Base-by-base conservation (phyloP, 345 rosid species). In the Excoecaria cochinchinensis region DNA sequence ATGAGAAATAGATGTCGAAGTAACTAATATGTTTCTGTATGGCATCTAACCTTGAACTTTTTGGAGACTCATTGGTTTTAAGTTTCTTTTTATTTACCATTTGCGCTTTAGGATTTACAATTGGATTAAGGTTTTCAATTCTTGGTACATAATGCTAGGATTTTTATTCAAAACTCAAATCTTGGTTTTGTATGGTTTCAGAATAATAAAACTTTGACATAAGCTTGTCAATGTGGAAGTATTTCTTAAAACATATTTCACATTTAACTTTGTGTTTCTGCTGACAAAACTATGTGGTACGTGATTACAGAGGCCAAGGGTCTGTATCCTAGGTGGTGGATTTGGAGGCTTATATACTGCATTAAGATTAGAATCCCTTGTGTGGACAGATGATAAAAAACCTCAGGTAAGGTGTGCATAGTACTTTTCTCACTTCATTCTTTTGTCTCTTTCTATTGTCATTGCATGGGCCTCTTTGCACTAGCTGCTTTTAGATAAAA, bases 291-390 rank as follows among this genome's bases (percentile, higher is more conserved):
- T 24, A 51, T 74, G 48, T 48, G 38, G 46, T 19, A 14, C 51
- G 44, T 60, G 46, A 50, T 76, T 77, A 48, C 86, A 90, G 95
- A 86, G 62, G 73, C 92, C 92, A 12, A 83, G 89, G 70, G 85
- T 90, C 36, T 89, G 92, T 67, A 89, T 90, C 51, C 73, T 90
- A 39, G 95, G 95, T 39, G 95, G 96, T 76, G 96, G 93, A 51
- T 95, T 95, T 87, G 97, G 97, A 72, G 97, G 99, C 70, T 77
- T 95, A 78, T 90, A 91, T 76, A 91, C 99, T 73, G 97, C 99
- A 76, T 80, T 95, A 81, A 84, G 99, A 81, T 84, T 95, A 70
- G 95, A 95, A 77, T 95, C 99, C 11, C 95, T 95, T 68, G 82
- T 81, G 9, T 95, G 99, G 97, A 87, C 87, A n/a, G 92, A 88